Conservation (phyloP, 208 protist genomes). For the Endotrypanum monterogeii region DNA sequence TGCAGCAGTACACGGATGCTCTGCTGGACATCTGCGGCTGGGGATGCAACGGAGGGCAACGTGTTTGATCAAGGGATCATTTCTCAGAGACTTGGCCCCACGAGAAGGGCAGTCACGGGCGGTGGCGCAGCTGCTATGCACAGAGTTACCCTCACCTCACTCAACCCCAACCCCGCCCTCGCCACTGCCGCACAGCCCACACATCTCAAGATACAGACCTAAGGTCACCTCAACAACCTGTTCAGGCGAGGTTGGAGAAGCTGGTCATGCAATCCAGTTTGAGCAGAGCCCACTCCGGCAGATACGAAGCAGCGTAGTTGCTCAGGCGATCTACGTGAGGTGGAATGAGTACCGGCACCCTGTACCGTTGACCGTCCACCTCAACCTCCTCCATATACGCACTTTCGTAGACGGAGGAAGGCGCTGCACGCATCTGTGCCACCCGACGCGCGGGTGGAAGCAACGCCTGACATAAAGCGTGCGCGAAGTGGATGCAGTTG, state of each 20-base stretch:
- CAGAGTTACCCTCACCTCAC: neutral
- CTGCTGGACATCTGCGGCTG: too few species aligned
- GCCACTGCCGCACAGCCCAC: neutral
- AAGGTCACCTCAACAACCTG: neutral
- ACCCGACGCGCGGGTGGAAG: slow-evolving; percentile 42
- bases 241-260: neutral
- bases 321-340: slow-evolving; percentile 49
- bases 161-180: neutral
- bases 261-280: slow-evolving; percentile 39
- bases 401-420: slow-evolving; percentile 22
- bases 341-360: slow-evolving; percentile 48
- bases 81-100: neutral
- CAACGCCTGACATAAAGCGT: slow-evolving; percentile 40
- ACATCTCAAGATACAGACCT: neutral
- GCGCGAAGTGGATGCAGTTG: slow-evolving; percentile 82
- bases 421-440: slow-evolving; percentile 15
- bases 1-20: neutral
- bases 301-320: slow-evolving; percentile 23
- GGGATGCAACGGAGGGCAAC: neutral
- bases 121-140: neutral
- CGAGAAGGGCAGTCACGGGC: neutral
- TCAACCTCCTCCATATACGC: slow-evolving; percentile 33
- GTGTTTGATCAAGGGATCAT: neutral
- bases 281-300: slow-evolving; percentile 31
- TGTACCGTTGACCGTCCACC: slow-evolving; percentile 23